Percentiles rank a stretch among this genome's conserved stretches.
Conservation (phyloP, 495 filamentous ascomycete genomes). For the Penicillium macrosclerotiorum region DNA sequence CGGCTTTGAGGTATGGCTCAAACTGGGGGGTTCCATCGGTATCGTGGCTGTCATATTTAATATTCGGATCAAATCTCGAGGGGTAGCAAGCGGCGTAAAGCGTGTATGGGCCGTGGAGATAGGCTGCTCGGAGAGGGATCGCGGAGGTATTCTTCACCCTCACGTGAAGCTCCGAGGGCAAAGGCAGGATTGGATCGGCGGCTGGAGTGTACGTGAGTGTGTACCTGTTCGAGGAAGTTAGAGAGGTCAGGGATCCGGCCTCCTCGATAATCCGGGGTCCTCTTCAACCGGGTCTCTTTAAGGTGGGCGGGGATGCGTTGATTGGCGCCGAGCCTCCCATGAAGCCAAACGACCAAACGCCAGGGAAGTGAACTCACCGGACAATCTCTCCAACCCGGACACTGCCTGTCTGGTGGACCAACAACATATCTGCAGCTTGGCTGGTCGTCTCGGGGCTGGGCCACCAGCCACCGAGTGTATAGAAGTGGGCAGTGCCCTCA, state of each 20-base stretch:
- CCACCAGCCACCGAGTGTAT: constrained; percentile 43
- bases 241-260: too few species aligned
- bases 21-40: constrained; percentile 74
- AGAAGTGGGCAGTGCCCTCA: constrained; percentile 26
- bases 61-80: constrained; percentile 73
- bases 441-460: constrained; percentile 15
- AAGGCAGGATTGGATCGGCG: constrained; percentile 79
- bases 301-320: too few species aligned
- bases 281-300: too few species aligned
- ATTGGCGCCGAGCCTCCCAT: too few species aligned
- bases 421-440: constrained; percentile 64
- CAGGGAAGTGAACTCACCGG: constrained; percentile 52
- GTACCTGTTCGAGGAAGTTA: constrained; percentile 57
- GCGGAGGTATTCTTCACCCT: constrained; percentile 90
- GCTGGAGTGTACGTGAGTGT: constrained; percentile 93
- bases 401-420: constrained; percentile 83
- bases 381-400: constrained; percentile 92
- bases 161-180: constrained; percentile 73
- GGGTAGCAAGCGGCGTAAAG: constrained; percentile 84
- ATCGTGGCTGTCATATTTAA: constrained; percentile 61
- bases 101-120: constrained; percentile 93
- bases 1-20: constrained; percentile 94
- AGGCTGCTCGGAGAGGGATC: constrained; percentile 86
- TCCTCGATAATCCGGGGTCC: too few species aligned
- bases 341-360: too few species aligned